Conservation (phyloP, 106 monocot genomes). For the Allium sativum region DNA sequence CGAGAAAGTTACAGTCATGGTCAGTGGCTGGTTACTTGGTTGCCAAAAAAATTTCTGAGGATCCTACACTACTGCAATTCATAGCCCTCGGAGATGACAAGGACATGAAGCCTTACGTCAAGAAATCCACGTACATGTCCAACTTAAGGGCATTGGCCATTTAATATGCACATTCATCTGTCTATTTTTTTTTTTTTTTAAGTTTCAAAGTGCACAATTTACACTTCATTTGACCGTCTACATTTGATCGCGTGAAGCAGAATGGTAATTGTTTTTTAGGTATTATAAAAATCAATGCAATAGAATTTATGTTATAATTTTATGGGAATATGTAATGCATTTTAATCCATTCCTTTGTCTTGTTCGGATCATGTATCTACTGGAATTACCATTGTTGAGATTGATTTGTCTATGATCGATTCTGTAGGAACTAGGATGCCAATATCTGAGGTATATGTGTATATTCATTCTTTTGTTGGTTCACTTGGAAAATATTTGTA, state of each 20-base stretch:
- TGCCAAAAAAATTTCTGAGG: slow-evolving; percentile 9
- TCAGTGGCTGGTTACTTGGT: slow-evolving; percentile 14
- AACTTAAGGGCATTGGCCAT: no score
- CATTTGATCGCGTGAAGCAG: no score
- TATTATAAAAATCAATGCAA: no score
- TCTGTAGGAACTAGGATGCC: slow-evolving; percentile 77
- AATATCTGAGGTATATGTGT: slow-evolving; percentile 36
- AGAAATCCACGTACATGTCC: slow-evolving; percentile 1
- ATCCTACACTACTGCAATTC: slow-evolving; percentile 9
- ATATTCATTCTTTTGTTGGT: background rate
- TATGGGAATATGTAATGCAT: no score
- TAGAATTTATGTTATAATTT: no score
- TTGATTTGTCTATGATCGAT: slow-evolving; percentile 55
- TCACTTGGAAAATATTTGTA: background rate
- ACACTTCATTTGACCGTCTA: no score
- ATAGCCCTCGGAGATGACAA: slow-evolving; percentile 14
- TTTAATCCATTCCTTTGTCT: background rate
- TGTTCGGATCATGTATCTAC: slow-evolving; percentile 60
- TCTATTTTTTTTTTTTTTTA: no score
- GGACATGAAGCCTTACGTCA: background rate
- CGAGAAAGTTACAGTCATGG: slow-evolving; percentile 15
- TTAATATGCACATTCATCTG: no score
- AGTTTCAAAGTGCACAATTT: no score
- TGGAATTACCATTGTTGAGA: slow-evolving; percentile 69
- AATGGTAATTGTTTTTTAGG: no score